phyloP scores from a whole-genome alignment of 129 eudicot species.

The Cynara cardunculus region DNA sequence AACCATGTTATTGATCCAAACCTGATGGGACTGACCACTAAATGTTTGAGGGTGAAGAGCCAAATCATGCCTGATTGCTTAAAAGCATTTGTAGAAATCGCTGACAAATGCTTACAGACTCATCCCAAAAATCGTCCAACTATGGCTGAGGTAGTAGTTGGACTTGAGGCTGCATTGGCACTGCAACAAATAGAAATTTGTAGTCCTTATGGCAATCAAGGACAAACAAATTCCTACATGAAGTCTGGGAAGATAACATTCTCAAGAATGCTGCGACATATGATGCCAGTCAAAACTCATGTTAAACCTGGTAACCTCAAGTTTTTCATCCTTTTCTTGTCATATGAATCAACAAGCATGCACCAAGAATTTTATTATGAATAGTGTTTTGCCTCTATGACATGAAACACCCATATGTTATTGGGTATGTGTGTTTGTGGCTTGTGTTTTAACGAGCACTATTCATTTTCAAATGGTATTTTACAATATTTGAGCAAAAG shows the following conservation, averaged over 20 bases:
- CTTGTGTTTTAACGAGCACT: not conserved
- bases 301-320: constrained; percentile 11
- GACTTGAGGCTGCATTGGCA: constrained; percentile 43
- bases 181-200: constrained; percentile 22
- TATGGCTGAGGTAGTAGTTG: constrained; percentile 54
- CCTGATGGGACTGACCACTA: constrained; percentile 20
- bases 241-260: constrained; percentile 22
- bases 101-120: constrained; percentile 37
- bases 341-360: not conserved
- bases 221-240: not conserved
- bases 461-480: not conserved
- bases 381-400: no score
- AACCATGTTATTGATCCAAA: constrained; percentile 35
- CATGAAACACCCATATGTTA: no score
- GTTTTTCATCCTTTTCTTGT: not conserved
- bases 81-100: constrained; percentile 24
- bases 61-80: constrained; percentile 35
- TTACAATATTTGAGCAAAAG: not conserved
- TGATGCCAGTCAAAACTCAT: constrained; percentile 8
- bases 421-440: no score
- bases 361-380: no score
- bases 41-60: constrained; percentile 16
- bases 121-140: constrained; percentile 45
- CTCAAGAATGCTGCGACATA: constrained; percentile 19
- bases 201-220: not conserved